phyloP scores from a whole-genome alignment of 2,329 filamentous ascomycete species.

The Penicillium sp. region DNA sequence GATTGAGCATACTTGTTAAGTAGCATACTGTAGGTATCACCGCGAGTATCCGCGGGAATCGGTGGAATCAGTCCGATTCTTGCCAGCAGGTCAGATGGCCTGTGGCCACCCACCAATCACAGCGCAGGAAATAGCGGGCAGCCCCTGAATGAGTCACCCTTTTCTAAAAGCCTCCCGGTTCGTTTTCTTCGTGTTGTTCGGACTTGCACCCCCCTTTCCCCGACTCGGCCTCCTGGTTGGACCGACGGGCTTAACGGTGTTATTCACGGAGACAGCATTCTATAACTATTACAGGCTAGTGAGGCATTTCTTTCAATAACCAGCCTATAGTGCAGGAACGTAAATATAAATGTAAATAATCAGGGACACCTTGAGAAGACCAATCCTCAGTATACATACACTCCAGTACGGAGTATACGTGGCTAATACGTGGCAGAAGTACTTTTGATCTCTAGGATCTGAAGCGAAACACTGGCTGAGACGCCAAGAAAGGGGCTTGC shows the following conservation, averaged over 20 bases:
- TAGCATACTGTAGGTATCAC: background rate
- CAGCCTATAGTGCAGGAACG: too few relatives aligned
- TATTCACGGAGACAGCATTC: background rate
- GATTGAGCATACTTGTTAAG: too few relatives aligned
- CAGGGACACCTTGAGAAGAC: too few relatives aligned
- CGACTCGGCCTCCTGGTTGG: constrained; percentile 20
- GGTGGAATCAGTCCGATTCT: background rate
- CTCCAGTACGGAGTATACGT: too few relatives aligned
- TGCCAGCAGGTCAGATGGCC: constrained; percentile 12
- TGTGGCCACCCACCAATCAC: constrained; percentile 16
- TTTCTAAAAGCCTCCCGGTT: constrained; percentile 27
- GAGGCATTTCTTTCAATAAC: constrained; percentile 1
- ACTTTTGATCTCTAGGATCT: too few relatives aligned
- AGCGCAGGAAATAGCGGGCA: background rate
- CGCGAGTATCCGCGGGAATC: background rate
- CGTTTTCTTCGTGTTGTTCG: constrained; percentile 27
- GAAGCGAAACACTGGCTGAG: too few relatives aligned
- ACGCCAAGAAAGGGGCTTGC: too few relatives aligned
- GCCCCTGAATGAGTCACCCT: constrained; percentile 24
- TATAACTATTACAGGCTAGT: background rate
- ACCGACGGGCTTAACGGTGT: constrained; percentile 21
- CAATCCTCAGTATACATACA: too few relatives aligned
- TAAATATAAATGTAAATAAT: too few relatives aligned
- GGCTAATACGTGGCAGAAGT: too few relatives aligned
- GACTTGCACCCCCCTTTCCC: constrained; percentile 16